These are phyloP conservation scores for Fistulifera solaris DNA, from an alignment of 108 stramenopile species.

Conservation along the genomic window DNA sequence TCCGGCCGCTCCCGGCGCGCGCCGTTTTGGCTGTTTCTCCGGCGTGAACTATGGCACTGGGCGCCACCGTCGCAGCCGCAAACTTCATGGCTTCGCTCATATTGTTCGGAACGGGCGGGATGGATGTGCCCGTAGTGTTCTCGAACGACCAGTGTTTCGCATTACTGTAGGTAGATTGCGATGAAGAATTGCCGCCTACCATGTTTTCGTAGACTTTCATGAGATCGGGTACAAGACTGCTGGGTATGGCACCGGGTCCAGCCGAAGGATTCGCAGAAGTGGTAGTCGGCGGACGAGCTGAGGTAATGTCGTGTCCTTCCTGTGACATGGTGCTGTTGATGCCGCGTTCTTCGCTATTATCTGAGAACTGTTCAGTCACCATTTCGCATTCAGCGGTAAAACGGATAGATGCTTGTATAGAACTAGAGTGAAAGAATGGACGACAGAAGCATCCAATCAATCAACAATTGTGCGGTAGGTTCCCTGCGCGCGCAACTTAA, in stretches of 20 bases:
- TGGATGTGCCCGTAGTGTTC: not conserved
- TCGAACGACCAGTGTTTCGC: not conserved
- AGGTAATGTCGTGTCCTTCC: too few species aligned
- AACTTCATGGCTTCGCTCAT: not conserved
- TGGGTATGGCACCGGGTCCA: not conserved
- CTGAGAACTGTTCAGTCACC: too few species aligned
- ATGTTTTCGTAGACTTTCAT: slow-evolving; percentile 79
- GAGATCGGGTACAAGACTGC: slow-evolving; percentile 40
- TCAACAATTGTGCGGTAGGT: too few species aligned
- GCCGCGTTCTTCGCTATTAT: too few species aligned
- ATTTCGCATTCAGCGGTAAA: too few species aligned
- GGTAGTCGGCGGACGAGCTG: too few species aligned
- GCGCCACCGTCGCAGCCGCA: not conserved
- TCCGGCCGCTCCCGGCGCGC: not conserved
- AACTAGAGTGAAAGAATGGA: too few species aligned
- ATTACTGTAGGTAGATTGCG: not conserved
- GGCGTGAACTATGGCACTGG: not conserved
- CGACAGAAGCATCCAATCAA: too few species aligned
- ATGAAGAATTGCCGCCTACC: slow-evolving; percentile 1
- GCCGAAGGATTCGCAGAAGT: not conserved
- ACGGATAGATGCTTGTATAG: too few species aligned
- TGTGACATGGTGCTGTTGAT: too few species aligned
- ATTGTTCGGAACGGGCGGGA: not conserved
- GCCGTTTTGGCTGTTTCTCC: too few species aligned
- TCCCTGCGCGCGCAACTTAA: too few species aligned